phyloP scores from a whole-genome alignment of 2,329 filamentous ascomycete genomes.

The Trichoderma pleuroti region DNA sequence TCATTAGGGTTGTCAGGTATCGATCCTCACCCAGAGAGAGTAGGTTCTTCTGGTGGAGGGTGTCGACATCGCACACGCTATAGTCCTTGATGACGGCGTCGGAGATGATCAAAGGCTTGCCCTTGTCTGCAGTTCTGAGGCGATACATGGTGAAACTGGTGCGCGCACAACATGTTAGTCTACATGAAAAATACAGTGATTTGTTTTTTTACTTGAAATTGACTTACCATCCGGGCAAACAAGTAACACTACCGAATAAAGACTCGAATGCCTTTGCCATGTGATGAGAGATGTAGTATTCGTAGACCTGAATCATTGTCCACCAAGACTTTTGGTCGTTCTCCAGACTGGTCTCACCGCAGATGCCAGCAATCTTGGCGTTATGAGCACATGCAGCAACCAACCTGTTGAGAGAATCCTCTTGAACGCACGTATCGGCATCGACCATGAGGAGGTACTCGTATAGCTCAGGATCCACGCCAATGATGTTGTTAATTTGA shows the following conservation, averaged over 20 bases:
- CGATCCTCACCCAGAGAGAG: slow-evolving; percentile 94
- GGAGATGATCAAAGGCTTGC: slow-evolving; percentile 89
- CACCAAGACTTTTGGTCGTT: slow-evolving; percentile 96
- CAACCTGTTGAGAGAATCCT: slow-evolving; percentile 87
- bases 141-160: slow-evolving; percentile 98
- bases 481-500: slow-evolving; percentile 98
- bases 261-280: slow-evolving; percentile 96
- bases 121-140: slow-evolving; percentile 86
- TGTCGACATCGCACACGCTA: slow-evolving; percentile 83
- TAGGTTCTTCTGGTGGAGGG: slow-evolving; percentile 94
- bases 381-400: slow-evolving; percentile 92
- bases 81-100: slow-evolving; percentile 87
- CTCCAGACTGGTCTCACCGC: slow-evolving; percentile 91
- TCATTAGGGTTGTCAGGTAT: slow-evolving; percentile 96
- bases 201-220: not conserved
- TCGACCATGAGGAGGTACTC: slow-evolving; percentile 98
- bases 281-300: slow-evolving; percentile 99
- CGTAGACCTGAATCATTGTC: slow-evolving; percentile 99
- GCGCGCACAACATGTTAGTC: not conserved
- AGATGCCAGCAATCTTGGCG: slow-evolving; percentile 94
- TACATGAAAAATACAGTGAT: not conserved
- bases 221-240: slow-evolving; percentile 95
- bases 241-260: slow-evolving; percentile 95
- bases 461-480: slow-evolving; percentile 94
- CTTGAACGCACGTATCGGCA: slow-evolving; percentile 89